Conservation (phyloP, 2,329 filamentous ascomycete species). For the Amauroascus niger region DNA sequence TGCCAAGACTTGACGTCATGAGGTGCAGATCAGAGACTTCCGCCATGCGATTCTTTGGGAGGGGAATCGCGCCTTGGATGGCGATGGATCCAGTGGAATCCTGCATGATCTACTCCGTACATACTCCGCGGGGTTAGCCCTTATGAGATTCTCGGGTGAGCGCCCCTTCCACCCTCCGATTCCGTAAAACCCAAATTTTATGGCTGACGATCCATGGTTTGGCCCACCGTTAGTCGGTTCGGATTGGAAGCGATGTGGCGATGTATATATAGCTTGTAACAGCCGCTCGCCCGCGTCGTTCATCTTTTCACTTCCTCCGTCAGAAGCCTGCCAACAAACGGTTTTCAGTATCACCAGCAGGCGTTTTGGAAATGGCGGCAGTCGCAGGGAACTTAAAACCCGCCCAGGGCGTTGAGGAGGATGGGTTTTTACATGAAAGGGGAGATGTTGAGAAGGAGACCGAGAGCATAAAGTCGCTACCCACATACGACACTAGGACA, state of each 20-base stretch:
- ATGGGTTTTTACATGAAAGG: background rate
- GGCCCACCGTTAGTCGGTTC: too few relatives aligned
- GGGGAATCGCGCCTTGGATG: background rate
- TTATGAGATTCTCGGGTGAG: too few relatives aligned
- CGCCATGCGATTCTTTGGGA: background rate
- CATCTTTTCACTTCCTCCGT: background rate
- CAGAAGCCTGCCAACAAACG: background rate
- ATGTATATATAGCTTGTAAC: background rate
- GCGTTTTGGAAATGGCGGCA: background rate
- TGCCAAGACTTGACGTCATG: conserved; percentile 2
- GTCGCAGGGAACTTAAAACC: background rate
- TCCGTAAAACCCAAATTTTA: too few relatives aligned
- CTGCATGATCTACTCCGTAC: too few relatives aligned
- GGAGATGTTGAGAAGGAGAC: conserved; percentile 1
- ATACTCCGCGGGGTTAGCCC: too few relatives aligned
- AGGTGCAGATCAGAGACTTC: background rate
- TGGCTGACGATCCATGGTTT: background rate
- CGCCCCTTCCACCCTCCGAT: too few relatives aligned
- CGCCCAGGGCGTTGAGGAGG: background rate
- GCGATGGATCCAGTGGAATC: background rate
- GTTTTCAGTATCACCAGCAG: background rate
- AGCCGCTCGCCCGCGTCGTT: background rate
- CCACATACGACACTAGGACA: conserved; percentile 18
- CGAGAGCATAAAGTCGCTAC: conserved; percentile 6
- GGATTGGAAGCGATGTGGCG: background rate